Conservation (phyloP, 257 asterid species). For the Paulownia fortunei region DNA sequence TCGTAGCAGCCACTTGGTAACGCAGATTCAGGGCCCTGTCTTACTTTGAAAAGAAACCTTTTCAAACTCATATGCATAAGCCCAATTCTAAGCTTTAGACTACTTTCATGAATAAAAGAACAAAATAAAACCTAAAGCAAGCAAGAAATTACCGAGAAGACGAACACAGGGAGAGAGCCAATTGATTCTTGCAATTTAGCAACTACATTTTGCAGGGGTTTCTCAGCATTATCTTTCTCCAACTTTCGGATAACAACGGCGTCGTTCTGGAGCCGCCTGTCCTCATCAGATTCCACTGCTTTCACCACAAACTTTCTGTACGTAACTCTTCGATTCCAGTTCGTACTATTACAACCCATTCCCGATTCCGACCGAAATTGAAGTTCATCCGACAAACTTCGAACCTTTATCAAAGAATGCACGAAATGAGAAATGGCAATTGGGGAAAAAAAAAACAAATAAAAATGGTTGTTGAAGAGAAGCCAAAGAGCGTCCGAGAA, state of each 20-base stretch:
- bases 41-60: neutral
- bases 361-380: slow-evolving; percentile 37
- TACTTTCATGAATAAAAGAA: neutral
- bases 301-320: slow-evolving; percentile 43
- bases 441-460: neutral
- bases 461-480: slow-evolving; percentile 5
- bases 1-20: neutral
- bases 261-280: slow-evolving; percentile 36
- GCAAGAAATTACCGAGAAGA: slow-evolving; percentile 53
- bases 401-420: slow-evolving; percentile 37
- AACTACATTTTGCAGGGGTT: slow-evolving; percentile 36
- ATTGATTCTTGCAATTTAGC: slow-evolving; percentile 58
- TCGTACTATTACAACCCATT: slow-evolving; percentile 24
- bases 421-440: slow-evolving; percentile 10
- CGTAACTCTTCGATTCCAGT: slow-evolving; percentile 37
- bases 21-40: neutral
- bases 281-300: slow-evolving; percentile 51
- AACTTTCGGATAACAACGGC: slow-evolving; percentile 31
- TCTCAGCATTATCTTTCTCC: slow-evolving; percentile 35
- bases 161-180: slow-evolving; percentile 58
- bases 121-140: neutral
- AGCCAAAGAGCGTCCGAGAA: neutral
- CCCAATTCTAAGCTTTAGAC: neutral
- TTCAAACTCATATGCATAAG: slow-evolving; percentile 1
- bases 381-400: slow-evolving; percentile 32